Evolutionary conservation across 805 yeast genomes (phyloP), one percentile per base, ranked within the genome.

Genomic region (Candida corydali): DNA sequence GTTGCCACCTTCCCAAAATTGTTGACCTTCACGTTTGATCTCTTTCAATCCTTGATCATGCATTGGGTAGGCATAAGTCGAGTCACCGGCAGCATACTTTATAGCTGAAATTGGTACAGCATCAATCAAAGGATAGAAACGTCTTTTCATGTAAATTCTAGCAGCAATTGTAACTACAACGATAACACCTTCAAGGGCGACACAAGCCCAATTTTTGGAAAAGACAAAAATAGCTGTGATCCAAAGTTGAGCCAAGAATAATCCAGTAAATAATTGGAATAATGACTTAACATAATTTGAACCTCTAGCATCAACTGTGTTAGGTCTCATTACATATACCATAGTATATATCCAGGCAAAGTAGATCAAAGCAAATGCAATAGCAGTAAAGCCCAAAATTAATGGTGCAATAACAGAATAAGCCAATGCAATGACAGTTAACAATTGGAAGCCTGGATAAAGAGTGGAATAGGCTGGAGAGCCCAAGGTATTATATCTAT

Each of bases 351-450:
- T 47, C 55, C 65, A 77, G 2, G 87, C 86, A 50, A 79, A 43
- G 52, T 78, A 82, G 36, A 79, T 60, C 51, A 82, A 61, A 31
- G 66, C 50, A 43, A 79, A 67, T 0, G 85, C 76, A 49, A 80
- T 52, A 2, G 76, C 64, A n/a, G 84, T 70, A 53, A 85, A 85
- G 3, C 80, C 78, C 51, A 83, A 59, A 31, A 85, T 68, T 39
- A 84, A 67, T 39, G 94, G 93, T 4, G 89, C 69, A 53, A 91
- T 86, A 32, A 88, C 74, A 1, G 96, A 68, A 61, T 91, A 91
- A 40, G 80, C 73, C 36, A 89, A 54, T 49, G 78, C 72, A 49
- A 93, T 81, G 24, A 85, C 80, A 8, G 80, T 76, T 63, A 88
- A 67, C 43, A 87, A 70, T 46, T 88, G 83, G 57, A 80, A 81